Evolutionary conservation across 495 filamentous ascomycete species (phyloP), one percentile per base, ranked within the genome.

Genomic region (Lichina pygmaea): DNA sequence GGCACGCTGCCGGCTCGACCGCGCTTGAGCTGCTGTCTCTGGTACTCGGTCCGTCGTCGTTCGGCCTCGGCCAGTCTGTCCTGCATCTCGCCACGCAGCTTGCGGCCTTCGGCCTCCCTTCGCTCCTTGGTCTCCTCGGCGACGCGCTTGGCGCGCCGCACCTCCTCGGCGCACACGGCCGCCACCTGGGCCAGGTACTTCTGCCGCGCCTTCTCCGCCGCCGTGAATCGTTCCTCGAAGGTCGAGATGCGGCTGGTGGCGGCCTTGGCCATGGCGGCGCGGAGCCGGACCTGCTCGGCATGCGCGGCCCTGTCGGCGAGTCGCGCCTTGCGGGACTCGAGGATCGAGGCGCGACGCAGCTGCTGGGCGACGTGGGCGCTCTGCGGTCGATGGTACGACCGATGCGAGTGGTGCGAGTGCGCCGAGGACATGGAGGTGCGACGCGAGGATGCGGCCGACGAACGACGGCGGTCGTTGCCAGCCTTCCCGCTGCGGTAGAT

Each of bases 201-300:
- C 64, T 95, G 83, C 38, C 91, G 73, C 15, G 86, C 78, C 49
- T 91, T 73, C 43, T 91, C 78, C 6, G 91, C 89, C n/a, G 86
- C 85, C 48, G 93, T 55, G 2, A 83, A 85, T 51, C 78, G 63
- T 61, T 89, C 82, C 58, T 94, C 83, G 50, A 73, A 71, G 55
- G 75, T 73, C 42, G 62, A 58, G 46, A 52, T 39, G 50, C 71
- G 69, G 36, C 10, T 11, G 13, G 73, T 74, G 11, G 74, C 72
- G 36, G 79, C 78, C 65, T 85, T 93, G 33, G 77, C 78, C 45
- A 82, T 59, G n/a, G 82, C 83, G 41, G 81, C 89, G 46, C 79
- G 78, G 45, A 89, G 63, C 47, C 89, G 81, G n/a, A 97, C 89
- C 62, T 93, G 86, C 58, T 97, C 89, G 42, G 85, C 89, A 62